These are phyloP conservation scores for Neurospora tetrasperma DNA, from an alignment of 495 filamentous ascomycete species.

Conservation along the genomic window DNA sequence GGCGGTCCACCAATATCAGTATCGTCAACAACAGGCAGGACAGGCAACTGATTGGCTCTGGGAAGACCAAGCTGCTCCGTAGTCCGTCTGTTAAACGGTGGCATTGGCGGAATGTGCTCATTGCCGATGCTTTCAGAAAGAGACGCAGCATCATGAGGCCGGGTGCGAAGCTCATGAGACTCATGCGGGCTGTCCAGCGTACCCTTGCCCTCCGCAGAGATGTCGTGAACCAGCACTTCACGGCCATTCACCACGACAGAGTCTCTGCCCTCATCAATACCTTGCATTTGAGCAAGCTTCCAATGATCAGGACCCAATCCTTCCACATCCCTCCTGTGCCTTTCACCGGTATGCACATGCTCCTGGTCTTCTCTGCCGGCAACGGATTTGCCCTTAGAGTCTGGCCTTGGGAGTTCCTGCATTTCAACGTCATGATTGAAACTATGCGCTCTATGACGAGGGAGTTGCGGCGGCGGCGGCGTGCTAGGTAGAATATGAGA, in stretches of 20 bases:
- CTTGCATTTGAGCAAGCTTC: conserved; percentile 45
- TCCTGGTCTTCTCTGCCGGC: conserved; percentile 3
- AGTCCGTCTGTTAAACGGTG: conserved; percentile 36
- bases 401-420: conserved; percentile 53
- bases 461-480: conserved; percentile 7
- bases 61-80: conserved; percentile 48
- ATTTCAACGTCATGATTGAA: conserved; percentile 81
- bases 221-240: conserved; percentile 55
- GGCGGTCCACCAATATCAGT: conserved; percentile 69
- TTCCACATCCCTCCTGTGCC: conserved; percentile 64
- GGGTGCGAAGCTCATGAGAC: conserved; percentile 17
- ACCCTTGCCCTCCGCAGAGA: conserved; percentile 51
- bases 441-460: conserved; percentile 38
- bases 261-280: conserved; percentile 52
- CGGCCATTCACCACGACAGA: conserved; percentile 49
- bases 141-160: conserved; percentile 6
- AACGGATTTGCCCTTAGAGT: conserved; percentile 34
- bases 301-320: conserved; percentile 66
- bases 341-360: conserved; percentile 35
- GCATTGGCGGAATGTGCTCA: conserved; percentile 40
- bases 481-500: conserved; percentile 3
- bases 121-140: conserved; percentile 24
- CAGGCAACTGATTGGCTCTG: conserved; percentile 53
- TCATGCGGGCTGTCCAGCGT: conserved; percentile 40
- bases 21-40: conserved; percentile 59